A percentile compares a stretch with the other conserved stretches of the same genome.
Conservation (phyloP, 345 rosid genomes). For the Angophora floribunda region DNA sequence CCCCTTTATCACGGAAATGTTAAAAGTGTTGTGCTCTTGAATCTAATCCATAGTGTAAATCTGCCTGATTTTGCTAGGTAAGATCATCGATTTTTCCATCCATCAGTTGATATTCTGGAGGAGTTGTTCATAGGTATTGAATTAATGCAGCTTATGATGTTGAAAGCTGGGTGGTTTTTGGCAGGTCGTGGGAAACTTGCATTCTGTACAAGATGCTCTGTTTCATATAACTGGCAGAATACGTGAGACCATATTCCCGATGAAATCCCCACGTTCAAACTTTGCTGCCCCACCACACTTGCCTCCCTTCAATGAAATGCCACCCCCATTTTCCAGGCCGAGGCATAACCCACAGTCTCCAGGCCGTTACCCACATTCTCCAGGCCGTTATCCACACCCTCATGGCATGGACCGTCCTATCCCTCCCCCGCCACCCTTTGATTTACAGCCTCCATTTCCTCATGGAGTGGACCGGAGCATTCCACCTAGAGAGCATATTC, state of each 20-base stretch:
- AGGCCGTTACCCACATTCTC: constrained; percentile 19
- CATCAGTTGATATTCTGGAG: background rate
- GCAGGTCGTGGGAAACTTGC: constrained; percentile 63
- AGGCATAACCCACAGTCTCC: constrained; percentile 58
- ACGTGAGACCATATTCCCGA: constrained; percentile 55
- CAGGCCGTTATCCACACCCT: constrained; percentile 17
- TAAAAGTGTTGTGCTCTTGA: background rate
- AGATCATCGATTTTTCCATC: background rate
- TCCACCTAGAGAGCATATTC: constrained; percentile 23
- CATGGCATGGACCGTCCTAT: constrained; percentile 33
- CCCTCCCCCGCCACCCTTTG: constrained; percentile 26
- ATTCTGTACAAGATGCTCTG: constrained; percentile 70
- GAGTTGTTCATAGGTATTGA: background rate
- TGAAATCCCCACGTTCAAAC: constrained; percentile 29
- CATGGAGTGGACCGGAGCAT: constrained; percentile 27
- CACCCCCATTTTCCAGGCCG: constrained; percentile 60
- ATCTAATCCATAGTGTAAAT: background rate
- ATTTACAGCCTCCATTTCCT: constrained; percentile 37
- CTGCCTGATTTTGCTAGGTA: background rate
- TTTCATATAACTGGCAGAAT: constrained; percentile 67
- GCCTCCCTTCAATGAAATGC: constrained; percentile 64
- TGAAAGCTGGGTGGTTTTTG: constrained; percentile 4
- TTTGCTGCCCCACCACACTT: constrained; percentile 34
- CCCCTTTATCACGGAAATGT: background rate
- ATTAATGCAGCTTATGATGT: background rate